phyloP scores from a whole-genome alignment of 2,329 filamentous ascomycete genomes.

The Aspergillus candidus region DNA sequence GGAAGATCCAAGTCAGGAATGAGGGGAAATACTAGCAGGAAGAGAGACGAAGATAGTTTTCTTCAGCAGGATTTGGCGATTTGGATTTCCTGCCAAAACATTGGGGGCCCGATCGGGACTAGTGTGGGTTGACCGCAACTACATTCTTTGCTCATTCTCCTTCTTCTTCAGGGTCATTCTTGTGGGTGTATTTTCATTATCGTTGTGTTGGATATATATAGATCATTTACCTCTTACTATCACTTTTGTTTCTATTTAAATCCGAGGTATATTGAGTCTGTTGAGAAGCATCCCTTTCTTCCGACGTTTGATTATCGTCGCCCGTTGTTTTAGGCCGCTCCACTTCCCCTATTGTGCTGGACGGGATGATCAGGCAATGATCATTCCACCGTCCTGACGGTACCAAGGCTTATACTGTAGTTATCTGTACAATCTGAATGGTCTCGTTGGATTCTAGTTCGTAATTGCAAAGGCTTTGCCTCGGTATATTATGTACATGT shows the following conservation, averaged over 20 bases:
- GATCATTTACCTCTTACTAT: neutral
- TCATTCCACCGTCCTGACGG: no score
- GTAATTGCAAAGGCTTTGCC: no score
- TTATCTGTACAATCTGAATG: no score
- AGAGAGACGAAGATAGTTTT: no score
- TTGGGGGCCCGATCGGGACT: neutral
- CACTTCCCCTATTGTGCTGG: neutral
- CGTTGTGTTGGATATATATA: neutral
- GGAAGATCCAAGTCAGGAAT: conserved; percentile 9
- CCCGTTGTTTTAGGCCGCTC: neutral
- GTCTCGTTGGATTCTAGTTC: neutral
- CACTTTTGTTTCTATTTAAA: neutral
- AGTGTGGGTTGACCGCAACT: conserved; percentile 1
- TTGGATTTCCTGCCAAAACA: neutral
- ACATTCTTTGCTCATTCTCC: no score
- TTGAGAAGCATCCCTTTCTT: no score
- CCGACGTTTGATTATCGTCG: neutral
- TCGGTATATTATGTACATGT: neutral
- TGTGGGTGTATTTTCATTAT: neutral
- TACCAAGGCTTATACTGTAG: conserved; percentile 3
- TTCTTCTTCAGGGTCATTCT: no score
- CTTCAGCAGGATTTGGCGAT: no score
- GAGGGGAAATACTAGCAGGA: conserved; percentile 4
- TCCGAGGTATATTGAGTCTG: no score
- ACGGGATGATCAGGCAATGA: no score